Evolutionary conservation across 495 filamentous ascomycete genomes (phyloP).

Genomic region (Astrothelium subdiscretum): DNA sequence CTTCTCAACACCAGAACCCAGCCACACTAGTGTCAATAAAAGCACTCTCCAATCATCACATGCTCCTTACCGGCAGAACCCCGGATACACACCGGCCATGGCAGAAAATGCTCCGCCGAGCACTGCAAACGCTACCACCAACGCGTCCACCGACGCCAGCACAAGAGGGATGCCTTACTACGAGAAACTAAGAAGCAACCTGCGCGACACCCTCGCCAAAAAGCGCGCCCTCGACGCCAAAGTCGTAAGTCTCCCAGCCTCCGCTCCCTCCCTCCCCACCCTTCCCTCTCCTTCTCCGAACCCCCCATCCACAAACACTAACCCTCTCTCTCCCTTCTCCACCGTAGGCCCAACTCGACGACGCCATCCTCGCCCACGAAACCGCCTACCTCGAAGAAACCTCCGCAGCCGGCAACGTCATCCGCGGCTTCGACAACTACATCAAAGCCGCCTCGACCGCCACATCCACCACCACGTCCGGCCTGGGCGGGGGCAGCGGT

Average conservation of each 20-base stretch:
- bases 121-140: neutral
- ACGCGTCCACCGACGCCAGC: conserved; percentile 14
- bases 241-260: conserved; percentile 41
- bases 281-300: neutral
- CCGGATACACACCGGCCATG: conserved; percentile 5
- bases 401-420: conserved; percentile 84
- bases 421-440: conserved; percentile 93
- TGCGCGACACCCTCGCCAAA: conserved; percentile 54
- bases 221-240: conserved; percentile 57
- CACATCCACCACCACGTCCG: neutral
- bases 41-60: neutral
- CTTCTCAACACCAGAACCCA: neutral
- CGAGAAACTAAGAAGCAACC: conserved; percentile 57
- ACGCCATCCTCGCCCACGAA: conserved; percentile 74
- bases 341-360: conserved; percentile 53
- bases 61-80: neutral
- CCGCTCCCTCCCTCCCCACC: neutral
- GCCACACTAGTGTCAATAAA: neutral
- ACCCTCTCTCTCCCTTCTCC: neutral
- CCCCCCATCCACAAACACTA: neutral
- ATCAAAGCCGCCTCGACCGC: conserved; percentile 56
- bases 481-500: neutral
- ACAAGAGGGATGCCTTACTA: conserved; percentile 48
- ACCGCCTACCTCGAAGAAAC: conserved; percentile 76
- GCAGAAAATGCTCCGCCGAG: conserved; percentile 18